Conservation (phyloP, 108 stramenopile species). For the Nitzschia inconspicua region DNA sequence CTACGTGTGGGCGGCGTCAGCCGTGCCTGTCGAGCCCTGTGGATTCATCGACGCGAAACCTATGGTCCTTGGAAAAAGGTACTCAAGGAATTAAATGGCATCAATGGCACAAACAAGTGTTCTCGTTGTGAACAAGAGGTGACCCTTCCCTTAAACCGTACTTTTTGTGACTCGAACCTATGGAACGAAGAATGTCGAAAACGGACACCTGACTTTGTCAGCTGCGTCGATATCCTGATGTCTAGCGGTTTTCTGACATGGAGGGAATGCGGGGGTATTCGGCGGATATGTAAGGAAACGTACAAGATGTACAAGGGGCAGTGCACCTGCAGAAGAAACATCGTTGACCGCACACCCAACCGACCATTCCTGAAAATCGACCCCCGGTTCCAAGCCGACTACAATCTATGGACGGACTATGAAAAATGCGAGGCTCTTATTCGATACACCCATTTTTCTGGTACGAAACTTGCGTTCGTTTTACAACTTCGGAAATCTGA, state of each 20-base stretch:
- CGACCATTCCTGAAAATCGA: constrained; percentile 10
- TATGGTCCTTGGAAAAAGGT: constrained; percentile 10
- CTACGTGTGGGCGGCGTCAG: constrained; percentile 5
- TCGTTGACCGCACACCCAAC: background rate
- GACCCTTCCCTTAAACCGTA: background rate
- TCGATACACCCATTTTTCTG: constrained; percentile 4
- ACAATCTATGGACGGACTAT: constrained; percentile 8
- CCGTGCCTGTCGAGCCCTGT: background rate
- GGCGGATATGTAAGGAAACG: constrained; percentile 11
- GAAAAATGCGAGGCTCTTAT: constrained; percentile 9
- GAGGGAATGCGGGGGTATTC: constrained; percentile 19
- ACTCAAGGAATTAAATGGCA: constrained; percentile 12
- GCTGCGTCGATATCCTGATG: constrained; percentile 18
- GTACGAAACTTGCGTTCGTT: constrained; percentile 14
- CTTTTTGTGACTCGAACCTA: background rate
- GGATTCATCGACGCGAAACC: constrained; percentile 6
- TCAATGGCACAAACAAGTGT: constrained; percentile 25
- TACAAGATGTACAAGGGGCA: constrained; percentile 9
- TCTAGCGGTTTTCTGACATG: constrained; percentile 21
- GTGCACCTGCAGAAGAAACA: constrained; percentile 12
- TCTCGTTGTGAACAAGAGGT: constrained; percentile 15
- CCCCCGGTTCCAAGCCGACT: constrained; percentile 10
- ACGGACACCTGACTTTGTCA: constrained; percentile 16
- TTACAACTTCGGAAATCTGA: constrained; percentile 5
- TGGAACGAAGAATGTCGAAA: constrained; percentile 17